Evolutionary conservation across 768 basidiomycete genomes (phyloP).

Genomic region (Rhizopogon vinicolor): DNA sequence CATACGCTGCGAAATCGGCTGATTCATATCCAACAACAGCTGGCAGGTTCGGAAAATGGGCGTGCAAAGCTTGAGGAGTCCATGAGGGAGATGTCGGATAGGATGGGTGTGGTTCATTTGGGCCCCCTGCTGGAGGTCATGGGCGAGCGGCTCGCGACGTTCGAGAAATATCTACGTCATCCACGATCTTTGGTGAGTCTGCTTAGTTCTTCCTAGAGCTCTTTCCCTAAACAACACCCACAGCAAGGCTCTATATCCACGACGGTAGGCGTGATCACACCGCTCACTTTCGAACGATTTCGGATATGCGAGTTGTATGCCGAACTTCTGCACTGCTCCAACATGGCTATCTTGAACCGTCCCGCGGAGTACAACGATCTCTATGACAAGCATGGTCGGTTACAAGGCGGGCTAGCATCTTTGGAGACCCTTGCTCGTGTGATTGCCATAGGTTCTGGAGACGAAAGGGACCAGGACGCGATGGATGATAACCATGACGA

Average conservation of each 20-base stretch:
- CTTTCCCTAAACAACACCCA: conserved; percentile 10
- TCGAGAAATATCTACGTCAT: conserved; percentile 63
- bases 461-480: conserved; percentile 47
- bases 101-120: conserved; percentile 89
- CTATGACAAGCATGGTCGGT: conserved; percentile 80
- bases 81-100: conserved; percentile 77
- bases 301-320: conserved; percentile 96
- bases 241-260: conserved; percentile 68
- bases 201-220: conserved; percentile 1
- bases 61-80: conserved; percentile 65
- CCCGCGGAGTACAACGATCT: conserved; percentile 56
- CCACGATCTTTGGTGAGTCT: conserved; percentile 75
- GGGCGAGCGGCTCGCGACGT: conserved; percentile 58
- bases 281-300: conserved; percentile 92
- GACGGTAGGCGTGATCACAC: conserved; percentile 67
- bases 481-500: conserved; percentile 57
- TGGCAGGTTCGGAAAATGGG: conserved; percentile 50
- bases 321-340: conserved; percentile 95
- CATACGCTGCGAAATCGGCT: conserved; percentile 89
- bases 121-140: conserved; percentile 76
- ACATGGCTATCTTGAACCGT: conserved; percentile 95
- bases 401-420: conserved; percentile 82
- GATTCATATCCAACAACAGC: conserved; percentile 79
- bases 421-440: conserved; percentile 86
- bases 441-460: conserved; percentile 59